Evolutionary conservation across 1,284 basidiomycete genomes (phyloP), one percentile per base, ranked within the genome.

Genomic region (Salmacisia buchloeana): DNA sequence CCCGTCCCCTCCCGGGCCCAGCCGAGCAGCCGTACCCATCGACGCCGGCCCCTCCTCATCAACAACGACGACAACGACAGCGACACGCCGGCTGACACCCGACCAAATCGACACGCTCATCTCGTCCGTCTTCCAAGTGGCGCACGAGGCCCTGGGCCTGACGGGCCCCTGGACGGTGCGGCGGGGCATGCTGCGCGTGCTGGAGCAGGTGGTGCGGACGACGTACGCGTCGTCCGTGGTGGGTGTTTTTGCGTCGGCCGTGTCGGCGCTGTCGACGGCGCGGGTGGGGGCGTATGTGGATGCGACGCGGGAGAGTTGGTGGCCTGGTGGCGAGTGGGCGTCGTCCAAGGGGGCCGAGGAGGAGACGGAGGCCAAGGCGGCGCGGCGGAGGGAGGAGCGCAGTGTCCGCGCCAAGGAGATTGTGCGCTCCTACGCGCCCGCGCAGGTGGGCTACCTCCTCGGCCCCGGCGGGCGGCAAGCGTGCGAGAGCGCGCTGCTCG

Each of bases 141-240:
- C 76, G 2, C 74, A 80, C 58, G 78, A 80, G 59, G 79, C 79
- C 1, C 78, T 80, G 60, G 73, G 77, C 58, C 68, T 80, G 52
- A 72, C 77, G 45, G 77, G 75, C 38, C 71, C 69, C 1, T 80
- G 79, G 79, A 79, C 75, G 21, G 43, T 80, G 41, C 73, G 75
- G 10, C 68, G 77, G 13, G 79, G 79, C 29, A 74, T 80, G 67
- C 65, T 80, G 61, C 72, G 76, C 15, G 71, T 80, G 15, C 66
- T 80, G 9, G 77, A 80, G 63, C 76, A 78, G 41, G 68, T 80
- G 9, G 68, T 80, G 3, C 69, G 78, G 5, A 76, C 79, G 33
- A 73, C 71, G 6, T 80, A 80, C 63, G 67, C 71, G 18, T 57
- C 64, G 9, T 72, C 71, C 23, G 73, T 80, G 23, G 62, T 74